Percentiles rank a stretch among this genome's conserved stretches.
Evolutionary conservation across 169 alveolate genomes (phyloP).

Genomic region (Cryptosporidium canis): DNA sequence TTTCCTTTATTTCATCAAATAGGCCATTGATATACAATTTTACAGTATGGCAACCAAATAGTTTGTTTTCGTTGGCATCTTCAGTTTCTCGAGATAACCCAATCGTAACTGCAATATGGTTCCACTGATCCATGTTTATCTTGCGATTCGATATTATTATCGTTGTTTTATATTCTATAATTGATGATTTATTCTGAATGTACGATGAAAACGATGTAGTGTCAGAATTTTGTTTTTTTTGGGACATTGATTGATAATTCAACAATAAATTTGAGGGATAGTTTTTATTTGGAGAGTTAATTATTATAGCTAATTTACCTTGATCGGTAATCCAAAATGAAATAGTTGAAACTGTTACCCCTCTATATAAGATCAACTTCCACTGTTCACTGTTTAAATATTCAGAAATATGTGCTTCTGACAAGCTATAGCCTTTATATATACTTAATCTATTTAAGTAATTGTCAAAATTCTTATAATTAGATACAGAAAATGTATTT

Average conservation of each 20-base stretch:
- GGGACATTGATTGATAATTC: background rate
- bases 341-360: slow-evolving; percentile 36
- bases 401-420: background rate
- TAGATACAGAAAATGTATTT: slow-evolving; percentile 6
- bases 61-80: background rate
- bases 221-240: background rate
- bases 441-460: background rate
- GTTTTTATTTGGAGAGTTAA: slow-evolving; percentile 33
- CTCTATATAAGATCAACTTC: slow-evolving; percentile 46
- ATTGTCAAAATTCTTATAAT: slow-evolving; percentile 9
- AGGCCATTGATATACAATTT: slow-evolving; percentile 41
- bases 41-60: background rate
- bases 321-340: slow-evolving; percentile 47
- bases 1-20: slow-evolving; percentile 11
- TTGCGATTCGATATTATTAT: slow-evolving; percentile 24
- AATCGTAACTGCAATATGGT: slow-evolving; percentile 42
- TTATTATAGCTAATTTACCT: slow-evolving; percentile 37
- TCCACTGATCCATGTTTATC: slow-evolving; percentile 22
- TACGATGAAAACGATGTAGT: slow-evolving; percentile 1
- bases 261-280: slow-evolving; percentile 7
- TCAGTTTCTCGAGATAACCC: background rate
- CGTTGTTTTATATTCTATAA: slow-evolving; percentile 27
- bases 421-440: background rate
- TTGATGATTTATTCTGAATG: slow-evolving; percentile 27
- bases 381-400: background rate